Evolutionary conservation across 2,329 filamentous ascomycete genomes (phyloP), one percentile per base, ranked within the genome.

Genomic region (Penicillium sp.): DNA sequence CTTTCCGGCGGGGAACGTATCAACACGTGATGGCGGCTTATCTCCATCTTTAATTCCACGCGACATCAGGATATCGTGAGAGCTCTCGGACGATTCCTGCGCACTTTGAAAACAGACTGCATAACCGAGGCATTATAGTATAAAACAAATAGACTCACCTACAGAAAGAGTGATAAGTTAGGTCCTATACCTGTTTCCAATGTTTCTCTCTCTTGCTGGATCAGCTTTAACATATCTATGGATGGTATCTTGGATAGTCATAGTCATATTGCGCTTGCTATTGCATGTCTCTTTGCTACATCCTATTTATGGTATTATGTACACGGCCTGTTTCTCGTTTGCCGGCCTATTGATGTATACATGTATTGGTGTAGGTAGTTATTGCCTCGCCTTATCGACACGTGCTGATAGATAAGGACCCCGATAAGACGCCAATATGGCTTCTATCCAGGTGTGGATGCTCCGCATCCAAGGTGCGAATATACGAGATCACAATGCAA

Each of bases 1-100:
- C 46, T 58, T 56, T 47, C 55, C 55, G 51, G 45, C 48, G 54
- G 51, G 53, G 53, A 52, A 26, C 39, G 53, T 51, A 55, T 51
- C 48, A 2, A 28, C 55, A 53, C 49, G 53, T 58, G 50, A 49
- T 21, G 8, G 2, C 0, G 1, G 17, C 19, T 37, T 38, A 38
- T 43, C 32, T 19, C 22, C 4, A n/a, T n/a, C 2, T 28, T n/a
- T 43, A 43, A 6, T 24, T 24, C 41, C 41, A 43, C 41, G 12
- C 28, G 8, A 19, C 9, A 22, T 24, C 15, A 10, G 17, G 4
- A 24, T 10, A 9, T 12, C 1, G 9, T 4, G 9, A 12, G 6
- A 12, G 21, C 19, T 24, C 8, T 24, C 15, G 21, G 19, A 24
- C 21, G 6, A 9, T 37, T 4, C 34, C 19, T 21, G 21, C 21